These are phyloP conservation scores for Anthostomella pinea DNA, from an alignment of 2,329 filamentous ascomycete genomes.

Conservation along the genomic window DNA sequence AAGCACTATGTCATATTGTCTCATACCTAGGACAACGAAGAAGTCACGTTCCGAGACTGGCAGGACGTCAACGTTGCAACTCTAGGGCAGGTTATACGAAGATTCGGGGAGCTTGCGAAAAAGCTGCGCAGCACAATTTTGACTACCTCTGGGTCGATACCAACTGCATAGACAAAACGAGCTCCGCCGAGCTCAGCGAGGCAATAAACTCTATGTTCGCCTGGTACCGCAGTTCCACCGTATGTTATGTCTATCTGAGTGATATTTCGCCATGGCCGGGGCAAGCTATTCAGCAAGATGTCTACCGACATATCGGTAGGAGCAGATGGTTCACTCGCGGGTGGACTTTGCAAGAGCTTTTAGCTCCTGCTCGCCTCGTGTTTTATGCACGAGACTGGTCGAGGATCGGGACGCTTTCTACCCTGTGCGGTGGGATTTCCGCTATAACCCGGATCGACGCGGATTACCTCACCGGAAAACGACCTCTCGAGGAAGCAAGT, in stretches of 20 bases:
- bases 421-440: no score
- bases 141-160: constrained; percentile 16
- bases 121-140: constrained; percentile 3
- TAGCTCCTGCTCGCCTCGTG: no score
- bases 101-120: constrained; percentile 9
- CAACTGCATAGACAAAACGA: constrained; percentile 18
- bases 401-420: no score
- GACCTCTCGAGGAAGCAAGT: no score
- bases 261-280: constrained; percentile 6
- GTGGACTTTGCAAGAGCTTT: no score
- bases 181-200: constrained; percentile 14
- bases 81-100: constrained; percentile 8
- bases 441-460: no score
- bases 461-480: no score
- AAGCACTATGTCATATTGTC: constrained; percentile 15
- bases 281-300: constrained; percentile 1
- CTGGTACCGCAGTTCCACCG: constrained; percentile 13
- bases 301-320: no score
- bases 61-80: background rate
- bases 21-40: constrained; percentile 11
- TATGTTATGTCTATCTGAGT: constrained; percentile 15
- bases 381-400: no score
- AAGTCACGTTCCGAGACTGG: constrained; percentile 9
- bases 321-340: no score
- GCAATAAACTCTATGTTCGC: constrained; percentile 18